These are phyloP conservation scores for Coemansia sp. DNA, from an alignment of 192 early-diverging fungal genomes.

Conservation along the genomic window DNA sequence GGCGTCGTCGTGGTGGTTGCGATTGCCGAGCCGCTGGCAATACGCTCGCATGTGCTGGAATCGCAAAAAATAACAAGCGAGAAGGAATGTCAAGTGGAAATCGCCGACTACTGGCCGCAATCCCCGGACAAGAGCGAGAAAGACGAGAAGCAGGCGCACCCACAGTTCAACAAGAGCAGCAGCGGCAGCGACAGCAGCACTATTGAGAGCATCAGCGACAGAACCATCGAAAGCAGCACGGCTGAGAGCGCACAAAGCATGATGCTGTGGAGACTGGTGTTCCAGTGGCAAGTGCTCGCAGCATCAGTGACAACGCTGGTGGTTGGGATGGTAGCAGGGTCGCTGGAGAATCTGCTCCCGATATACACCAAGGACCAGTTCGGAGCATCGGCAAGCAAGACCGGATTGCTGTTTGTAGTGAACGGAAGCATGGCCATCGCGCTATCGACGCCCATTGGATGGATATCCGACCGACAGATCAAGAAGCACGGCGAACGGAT, in stretches of 20 bases:
- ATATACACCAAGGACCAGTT: conserved; percentile 43
- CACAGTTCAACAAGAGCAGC: neutral
- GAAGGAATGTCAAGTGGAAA: too few relatives aligned
- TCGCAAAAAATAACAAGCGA: neutral
- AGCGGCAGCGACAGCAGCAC: neutral
- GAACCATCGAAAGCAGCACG: too few relatives aligned
- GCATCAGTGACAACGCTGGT: conserved; percentile 36
- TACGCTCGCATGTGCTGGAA: conserved; percentile 21
- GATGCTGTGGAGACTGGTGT: conserved; percentile 34
- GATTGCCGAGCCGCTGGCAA: conserved; percentile 37
- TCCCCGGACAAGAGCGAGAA: neutral
- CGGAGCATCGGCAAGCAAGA: conserved; percentile 25
- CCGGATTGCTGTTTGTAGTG: conserved; percentile 34
- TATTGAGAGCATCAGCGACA: neutral
- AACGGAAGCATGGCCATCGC: conserved; percentile 37
- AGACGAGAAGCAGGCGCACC: neutral
- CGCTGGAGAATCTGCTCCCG: conserved; percentile 37
- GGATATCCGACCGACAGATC: conserved; percentile 30
- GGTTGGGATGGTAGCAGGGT: conserved; percentile 27
- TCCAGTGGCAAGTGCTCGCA: conserved; percentile 47
- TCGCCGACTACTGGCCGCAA: neutral
- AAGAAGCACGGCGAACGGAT: conserved; percentile 23
- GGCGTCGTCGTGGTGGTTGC: conserved; percentile 21
- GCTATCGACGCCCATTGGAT: conserved; percentile 31
- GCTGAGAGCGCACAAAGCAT: conserved; percentile 9